A percentile compares a stretch with the other conserved stretches of the same genome.
Conservation (phyloP, 2,329 filamentous ascomycete genomes). For the Colletotrichum magnum region DNA sequence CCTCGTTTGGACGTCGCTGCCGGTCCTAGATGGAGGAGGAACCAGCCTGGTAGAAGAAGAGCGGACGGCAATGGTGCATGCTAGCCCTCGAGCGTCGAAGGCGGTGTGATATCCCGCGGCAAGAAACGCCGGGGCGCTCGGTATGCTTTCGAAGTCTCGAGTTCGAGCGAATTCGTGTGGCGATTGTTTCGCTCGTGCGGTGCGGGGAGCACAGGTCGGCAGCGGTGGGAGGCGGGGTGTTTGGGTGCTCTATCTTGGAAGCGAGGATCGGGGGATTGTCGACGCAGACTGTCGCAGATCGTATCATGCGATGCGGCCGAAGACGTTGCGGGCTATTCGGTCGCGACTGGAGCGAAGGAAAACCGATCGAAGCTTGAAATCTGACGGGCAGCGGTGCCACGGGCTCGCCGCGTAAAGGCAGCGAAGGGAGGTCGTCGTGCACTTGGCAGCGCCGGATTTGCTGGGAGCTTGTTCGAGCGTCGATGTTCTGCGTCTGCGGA, state of each 20-base stretch:
- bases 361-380: not conserved
- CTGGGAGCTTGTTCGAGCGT: conserved; percentile 1
- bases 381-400: not conserved
- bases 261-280: conserved; percentile 14
- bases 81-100: conserved; percentile 7
- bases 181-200: not conserved
- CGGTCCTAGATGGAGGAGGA: conserved; percentile 6
- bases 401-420: conserved; percentile 1
- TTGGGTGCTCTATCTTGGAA: conserved; percentile 6
- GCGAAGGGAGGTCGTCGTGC: not conserved
- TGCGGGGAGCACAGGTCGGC: conserved; percentile 13
- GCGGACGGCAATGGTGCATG: conserved; percentile 10
- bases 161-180: too few relatives aligned
- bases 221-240: conserved; percentile 20
- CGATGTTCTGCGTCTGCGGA: conserved; percentile 11
- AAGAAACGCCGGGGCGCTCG: not conserved
- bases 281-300: conserved; percentile 30
- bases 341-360: not conserved
- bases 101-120: not conserved
- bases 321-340: not conserved
- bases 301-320: conserved; percentile 21
- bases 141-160: not conserved
- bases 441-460: conserved; percentile 7
- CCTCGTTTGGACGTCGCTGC: not conserved
- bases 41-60: not conserved